Base-by-base conservation (phyloP, 805 yeast species). In the Saccharomycopsis malanga region DNA sequence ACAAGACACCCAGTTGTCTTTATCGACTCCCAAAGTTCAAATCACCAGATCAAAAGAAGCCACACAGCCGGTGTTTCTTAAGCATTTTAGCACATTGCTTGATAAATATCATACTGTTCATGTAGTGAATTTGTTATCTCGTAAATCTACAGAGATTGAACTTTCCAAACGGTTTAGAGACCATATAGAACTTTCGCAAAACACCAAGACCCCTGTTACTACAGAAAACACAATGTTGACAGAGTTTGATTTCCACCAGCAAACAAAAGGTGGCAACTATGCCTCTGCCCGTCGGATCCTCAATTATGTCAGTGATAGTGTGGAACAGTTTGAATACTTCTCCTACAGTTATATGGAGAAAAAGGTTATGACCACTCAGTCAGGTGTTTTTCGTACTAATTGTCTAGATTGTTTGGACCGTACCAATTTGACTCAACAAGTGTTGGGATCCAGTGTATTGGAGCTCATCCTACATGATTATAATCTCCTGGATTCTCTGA, bases 361-460 rank as follows among this genome's bases (percentile, higher is more conserved):
- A 2, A 77, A 77, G 57, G 70, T 73, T 1, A 66, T 83, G 1
- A 75, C 84, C 17, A 83, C 86, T 57, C 99, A 93, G 62, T 75
- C 78, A 46, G 99, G 99, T 44, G 80, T 88, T 7, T 91, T 94
- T 62, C 71, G 98, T 62, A 87, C 98, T 2, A 91, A 91, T 65
- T 91, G 98, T 71, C 91, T 91, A 97, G 98, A 91, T 67, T 91
- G 98, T 67, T 72, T 91, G 57, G 98, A 91, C 65, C 79, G 98
- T 65, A 91, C 98, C 4, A 91, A 91, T 61, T 98, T 91, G 44
- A 98, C 93, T 25, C 51, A 48, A 21, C 46, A 45, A 21, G 51
- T 48, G 22, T 41, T 44, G 4, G 86, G 95, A 3, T 73, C 76
- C 46, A 77, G 78, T 45, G 85, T 88, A 2, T 64, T 93, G 37